These are phyloP conservation scores for Chlorophyllum brunneum DNA, from an alignment of 768 basidiomycete species.

Conservation along the genomic window DNA sequence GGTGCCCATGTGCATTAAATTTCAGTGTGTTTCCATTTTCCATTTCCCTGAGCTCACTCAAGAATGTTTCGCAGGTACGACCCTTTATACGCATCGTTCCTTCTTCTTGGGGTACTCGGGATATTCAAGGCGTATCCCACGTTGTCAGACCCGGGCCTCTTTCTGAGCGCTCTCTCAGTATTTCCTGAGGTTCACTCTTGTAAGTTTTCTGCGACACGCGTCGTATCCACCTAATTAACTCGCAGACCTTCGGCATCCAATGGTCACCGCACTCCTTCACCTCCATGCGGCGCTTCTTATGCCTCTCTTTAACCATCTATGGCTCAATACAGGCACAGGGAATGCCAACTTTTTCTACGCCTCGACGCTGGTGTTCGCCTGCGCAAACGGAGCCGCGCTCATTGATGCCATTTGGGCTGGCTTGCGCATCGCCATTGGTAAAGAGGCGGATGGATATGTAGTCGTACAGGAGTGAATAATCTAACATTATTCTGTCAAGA, in stretches of 20 bases:
- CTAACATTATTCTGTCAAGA: too few relatives aligned
- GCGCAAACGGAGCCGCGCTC: constrained; percentile 80
- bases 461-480: constrained; percentile 55
- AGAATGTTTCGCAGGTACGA: constrained; percentile 58
- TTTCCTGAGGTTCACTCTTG: constrained; percentile 85
- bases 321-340: constrained; percentile 88
- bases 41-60: neutral
- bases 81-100: constrained; percentile 72
- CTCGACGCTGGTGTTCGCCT: constrained; percentile 88
- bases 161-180: constrained; percentile 72
- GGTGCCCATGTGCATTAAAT: constrained; percentile 82
- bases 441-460: constrained; percentile 45
- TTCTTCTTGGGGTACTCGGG: constrained; percentile 73
- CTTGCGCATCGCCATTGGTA: constrained; percentile 68
- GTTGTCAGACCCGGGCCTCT: constrained; percentile 84
- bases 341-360: constrained; percentile 99
- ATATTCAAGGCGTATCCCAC: constrained; percentile 93
- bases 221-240: neutral
- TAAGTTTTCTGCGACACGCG: constrained; percentile 36
- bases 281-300: constrained; percentile 81
- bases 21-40: constrained; percentile 51
- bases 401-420: constrained; percentile 83
- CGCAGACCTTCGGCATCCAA: constrained; percentile 79
- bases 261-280: constrained; percentile 79
- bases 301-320: constrained; percentile 88